These are phyloP conservation scores for Clonostachys rosea DNA, from an alignment of 2,329 filamentous ascomycete genomes.

Conservation along the genomic window DNA sequence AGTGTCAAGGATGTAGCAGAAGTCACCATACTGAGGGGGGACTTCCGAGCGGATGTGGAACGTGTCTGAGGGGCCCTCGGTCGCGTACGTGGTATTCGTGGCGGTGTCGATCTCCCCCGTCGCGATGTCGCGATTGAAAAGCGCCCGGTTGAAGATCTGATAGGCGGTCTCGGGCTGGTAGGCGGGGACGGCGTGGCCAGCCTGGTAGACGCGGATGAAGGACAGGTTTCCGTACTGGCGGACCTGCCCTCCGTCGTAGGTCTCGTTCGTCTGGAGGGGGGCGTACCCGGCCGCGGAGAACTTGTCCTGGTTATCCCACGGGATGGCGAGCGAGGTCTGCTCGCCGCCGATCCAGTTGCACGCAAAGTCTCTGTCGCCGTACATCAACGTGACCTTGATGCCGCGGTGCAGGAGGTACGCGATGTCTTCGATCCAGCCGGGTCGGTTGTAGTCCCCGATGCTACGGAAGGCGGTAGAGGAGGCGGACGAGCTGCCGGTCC, in stretches of 20 bases:
- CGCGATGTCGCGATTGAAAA: slow-evolving; percentile 11
- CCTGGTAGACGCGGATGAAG: slow-evolving; percentile 53
- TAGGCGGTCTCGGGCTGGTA: slow-evolving; percentile 57
- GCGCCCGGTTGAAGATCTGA: slow-evolving; percentile 54
- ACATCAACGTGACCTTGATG: slow-evolving; percentile 62
- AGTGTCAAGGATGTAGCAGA: slow-evolving; percentile 13
- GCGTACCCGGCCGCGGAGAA: slow-evolving; percentile 56
- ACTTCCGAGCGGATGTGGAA: slow-evolving; percentile 9
- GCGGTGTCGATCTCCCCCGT: slow-evolving; percentile 12
- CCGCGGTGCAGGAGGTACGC: slow-evolving; percentile 54
- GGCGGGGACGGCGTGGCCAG: slow-evolving; percentile 51
- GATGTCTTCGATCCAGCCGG: slow-evolving; percentile 26
- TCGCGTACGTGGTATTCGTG: slow-evolving; percentile 7
- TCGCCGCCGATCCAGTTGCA: slow-evolving; percentile 70
- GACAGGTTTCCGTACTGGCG: slow-evolving; percentile 64
- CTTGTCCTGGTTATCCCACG: slow-evolving; percentile 28
- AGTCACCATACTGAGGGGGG: slow-evolving; percentile 11
- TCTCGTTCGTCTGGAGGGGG: slow-evolving; percentile 52
- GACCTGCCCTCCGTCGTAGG: slow-evolving; percentile 58
- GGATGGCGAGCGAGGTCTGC: slow-evolving; percentile 36
- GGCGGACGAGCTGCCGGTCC: slow-evolving; percentile 5
- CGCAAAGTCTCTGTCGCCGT: slow-evolving; percentile 59
- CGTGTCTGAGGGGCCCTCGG: slow-evolving; percentile 9
- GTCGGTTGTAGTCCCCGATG: slow-evolving; percentile 11
- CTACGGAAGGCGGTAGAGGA: slow-evolving; percentile 4